phyloP scores from a whole-genome alignment of 2,329 filamentous ascomycete genomes.

The Alternaria dauci region DNA sequence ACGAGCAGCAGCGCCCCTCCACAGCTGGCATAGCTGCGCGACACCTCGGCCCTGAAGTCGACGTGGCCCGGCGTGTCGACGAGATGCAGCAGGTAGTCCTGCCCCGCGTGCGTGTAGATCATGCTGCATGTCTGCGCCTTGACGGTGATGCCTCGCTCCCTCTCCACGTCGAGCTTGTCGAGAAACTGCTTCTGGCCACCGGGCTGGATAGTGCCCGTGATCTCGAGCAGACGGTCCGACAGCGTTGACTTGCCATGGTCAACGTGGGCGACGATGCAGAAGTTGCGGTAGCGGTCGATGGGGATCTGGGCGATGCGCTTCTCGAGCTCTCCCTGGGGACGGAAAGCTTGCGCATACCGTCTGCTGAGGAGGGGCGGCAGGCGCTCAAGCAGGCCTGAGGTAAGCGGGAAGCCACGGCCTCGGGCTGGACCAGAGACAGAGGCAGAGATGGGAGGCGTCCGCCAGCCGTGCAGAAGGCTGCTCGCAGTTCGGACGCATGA shows the following conservation, averaged over 20 bases:
- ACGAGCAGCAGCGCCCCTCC: conserved; percentile 89
- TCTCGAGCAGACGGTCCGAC: conserved; percentile 88
- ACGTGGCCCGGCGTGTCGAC: conserved; percentile 98
- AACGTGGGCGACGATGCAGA: conserved; percentile 98
- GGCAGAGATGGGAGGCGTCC: conserved; percentile 37
- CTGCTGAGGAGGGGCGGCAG: conserved; percentile 34
- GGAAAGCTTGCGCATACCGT: conserved; percentile 49
- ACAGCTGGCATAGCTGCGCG: conserved; percentile 93
- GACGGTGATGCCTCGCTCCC: conserved; percentile 95
- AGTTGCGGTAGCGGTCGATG: conserved; percentile 85
- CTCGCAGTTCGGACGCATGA: conserved; percentile 57
- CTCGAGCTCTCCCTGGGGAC: conserved; percentile 63
- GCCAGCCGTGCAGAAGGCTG: conserved; percentile 52
- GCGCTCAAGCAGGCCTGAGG: conserved; percentile 35
- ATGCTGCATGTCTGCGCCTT: conserved; percentile 99
- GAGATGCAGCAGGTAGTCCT: conserved; percentile 92
- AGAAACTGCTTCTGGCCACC: conserved; percentile 93
- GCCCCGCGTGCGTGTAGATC: conserved; percentile 86
- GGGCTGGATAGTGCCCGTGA: conserved; percentile 88
- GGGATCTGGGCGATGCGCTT: conserved; percentile 76
- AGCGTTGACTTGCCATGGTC: conserved; percentile 99
- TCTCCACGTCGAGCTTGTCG: conserved; percentile 95
- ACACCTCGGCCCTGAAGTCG: conserved; percentile 96
- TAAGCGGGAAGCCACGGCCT: conserved; percentile 24
- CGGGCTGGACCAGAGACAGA: conserved; percentile 30